Conservation (phyloP, 148 eudicot genomes). For the Polygonum aviculare region DNA sequence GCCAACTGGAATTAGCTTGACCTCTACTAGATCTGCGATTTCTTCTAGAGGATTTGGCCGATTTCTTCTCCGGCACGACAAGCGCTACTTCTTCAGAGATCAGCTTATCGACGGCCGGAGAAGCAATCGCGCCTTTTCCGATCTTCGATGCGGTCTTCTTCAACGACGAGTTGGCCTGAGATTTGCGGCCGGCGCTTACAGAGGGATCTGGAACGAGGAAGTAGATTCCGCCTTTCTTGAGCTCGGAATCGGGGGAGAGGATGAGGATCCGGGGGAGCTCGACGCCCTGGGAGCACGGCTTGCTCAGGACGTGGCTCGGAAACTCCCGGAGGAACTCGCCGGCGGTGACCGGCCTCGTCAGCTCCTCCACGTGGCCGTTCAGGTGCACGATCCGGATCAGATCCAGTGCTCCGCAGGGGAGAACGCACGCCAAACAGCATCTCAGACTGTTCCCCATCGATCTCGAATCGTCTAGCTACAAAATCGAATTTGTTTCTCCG, state of each 20-base stretch:
- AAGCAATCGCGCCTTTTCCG: neutral
- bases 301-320: conserved; percentile 65
- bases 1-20: conserved; percentile 37
- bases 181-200: conserved; percentile 30
- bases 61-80: conserved; percentile 18
- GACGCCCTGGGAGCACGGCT: conserved; percentile 58
- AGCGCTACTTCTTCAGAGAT: neutral
- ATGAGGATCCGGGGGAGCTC: conserved; percentile 35
- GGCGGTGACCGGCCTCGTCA: conserved; percentile 47
- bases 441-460: conserved; percentile 71
- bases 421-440: conserved; percentile 83
- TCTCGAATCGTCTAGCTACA: neutral
- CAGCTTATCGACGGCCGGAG: neutral
- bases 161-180: neutral
- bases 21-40: conserved; percentile 30
- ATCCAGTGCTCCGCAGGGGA: conserved; percentile 90
- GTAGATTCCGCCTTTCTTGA: conserved; percentile 72
- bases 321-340: conserved; percentile 47
- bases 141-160: conserved; percentile 12
- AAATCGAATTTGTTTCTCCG: neutral
- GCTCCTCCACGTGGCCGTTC: conserved; percentile 68
- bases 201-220: conserved; percentile 69
- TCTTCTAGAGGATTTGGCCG: conserved; percentile 25
- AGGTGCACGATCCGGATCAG: conserved; percentile 78
- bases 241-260: conserved; percentile 57